Evolutionary conservation across 441 rosid genomes (phyloP), one percentile per base, ranked within the genome.

Genomic region (Erodium trifolium): DNA sequence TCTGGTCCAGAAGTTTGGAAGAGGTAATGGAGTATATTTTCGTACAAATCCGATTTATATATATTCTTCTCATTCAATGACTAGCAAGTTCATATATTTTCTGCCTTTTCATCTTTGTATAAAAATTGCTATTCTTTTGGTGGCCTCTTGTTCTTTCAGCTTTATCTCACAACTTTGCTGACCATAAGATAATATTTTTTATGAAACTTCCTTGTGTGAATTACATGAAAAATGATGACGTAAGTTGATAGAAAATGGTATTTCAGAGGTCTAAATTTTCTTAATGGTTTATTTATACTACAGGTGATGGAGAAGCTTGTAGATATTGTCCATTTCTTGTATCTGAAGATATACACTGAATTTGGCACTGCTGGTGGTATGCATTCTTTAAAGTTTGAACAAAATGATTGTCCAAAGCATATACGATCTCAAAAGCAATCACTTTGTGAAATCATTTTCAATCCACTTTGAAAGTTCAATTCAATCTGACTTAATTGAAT

Each of bases 271-370:
- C 45, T 9, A 31, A 5, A 39, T 39, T 39, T 5, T 14, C 13
- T 70, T 70, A 63, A 68, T 73, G 11, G 12, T 70, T 71, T 75
- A 71, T 70, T 71, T 75, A 71, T 41, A 34, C 72, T 70, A 37
- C 74, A 94, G 99, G 97, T 94, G 70, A 94, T 92, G 97, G 98
- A 88, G 88, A 92, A 88, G 79, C 88, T 94, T 29, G 97, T 92
- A 31, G 99, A 94, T 69, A 86, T 89, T 78, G 98, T 90, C 73
- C 94, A 90, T 81, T 90, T 86, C 83, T 83, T 94, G 80, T 97
- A 90, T 77, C 80, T 88, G 82, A 98, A 88, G 83, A 94, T 94
- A 72, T 94, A 86, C 23, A 84, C 82, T 75, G 88, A 86, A 67
- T 92, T 94, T 78, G 93, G 92, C 39, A 75, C 72, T 77, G 88